Percentiles rank a stretch among this genome's conserved stretches.
Evolutionary conservation across 352 stramenopile species (phyloP).

Genomic region (Pythium scleroteichum): DNA sequence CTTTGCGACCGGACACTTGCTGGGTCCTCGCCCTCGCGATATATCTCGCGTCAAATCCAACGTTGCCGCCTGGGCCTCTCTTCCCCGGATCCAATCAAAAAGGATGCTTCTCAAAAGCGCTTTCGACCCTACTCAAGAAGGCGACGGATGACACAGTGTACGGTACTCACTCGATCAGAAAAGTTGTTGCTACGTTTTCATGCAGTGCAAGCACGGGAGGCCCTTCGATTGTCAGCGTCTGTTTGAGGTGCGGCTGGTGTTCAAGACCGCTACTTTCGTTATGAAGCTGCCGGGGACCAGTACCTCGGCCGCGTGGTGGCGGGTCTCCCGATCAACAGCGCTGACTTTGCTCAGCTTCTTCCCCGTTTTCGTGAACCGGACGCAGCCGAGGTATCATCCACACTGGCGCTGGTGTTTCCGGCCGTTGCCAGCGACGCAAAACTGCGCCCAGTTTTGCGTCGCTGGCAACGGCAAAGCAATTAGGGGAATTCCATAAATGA

Average conservation of each 20-base stretch:
- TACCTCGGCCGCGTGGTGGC: too few relatives aligned
- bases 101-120: not conserved
- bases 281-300: too few relatives aligned
- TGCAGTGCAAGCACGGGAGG: conserved; percentile 19
- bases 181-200: conserved; percentile 17
- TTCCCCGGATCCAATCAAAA: conserved; percentile 8
- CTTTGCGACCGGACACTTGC: not conserved
- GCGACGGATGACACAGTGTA: not conserved
- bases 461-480: too few relatives aligned
- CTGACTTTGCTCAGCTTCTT: too few relatives aligned
- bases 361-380: too few relatives aligned
- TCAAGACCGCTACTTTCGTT: too few relatives aligned
- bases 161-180: conserved; percentile 18
- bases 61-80: not conserved
- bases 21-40: conserved; percentile 9
- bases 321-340: too few relatives aligned
- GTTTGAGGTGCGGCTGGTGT: conserved; percentile 17
- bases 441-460: too few relatives aligned
- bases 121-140: not conserved
- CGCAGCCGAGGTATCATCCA: too few relatives aligned
- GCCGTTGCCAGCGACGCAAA: too few relatives aligned
- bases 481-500: too few relatives aligned
- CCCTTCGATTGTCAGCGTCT: conserved; percentile 19
- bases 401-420: too few relatives aligned
- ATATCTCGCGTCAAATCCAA: conserved; percentile 13